Evolutionary conservation across 306 rosid species (phyloP).

Genomic region (Cucumis hystrix): DNA sequence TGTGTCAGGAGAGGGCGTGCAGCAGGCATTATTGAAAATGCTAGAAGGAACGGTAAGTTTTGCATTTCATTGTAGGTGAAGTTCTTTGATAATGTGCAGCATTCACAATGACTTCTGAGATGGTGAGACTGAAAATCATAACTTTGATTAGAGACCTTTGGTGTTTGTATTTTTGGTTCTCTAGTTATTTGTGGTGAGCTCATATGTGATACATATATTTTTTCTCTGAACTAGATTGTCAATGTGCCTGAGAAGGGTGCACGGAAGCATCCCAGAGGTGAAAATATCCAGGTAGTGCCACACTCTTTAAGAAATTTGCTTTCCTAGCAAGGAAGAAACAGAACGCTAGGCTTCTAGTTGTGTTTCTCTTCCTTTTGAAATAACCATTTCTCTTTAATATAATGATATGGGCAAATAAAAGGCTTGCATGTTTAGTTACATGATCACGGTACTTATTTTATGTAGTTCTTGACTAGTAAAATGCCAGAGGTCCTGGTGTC

Average conservation of each 20-base stretch:
- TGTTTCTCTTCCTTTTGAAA: neutral
- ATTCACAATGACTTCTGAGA: neutral
- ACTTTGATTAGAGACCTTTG: neutral
- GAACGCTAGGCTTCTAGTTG: neutral
- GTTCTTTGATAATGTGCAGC: neutral
- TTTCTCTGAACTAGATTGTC: conserved; percentile 52
- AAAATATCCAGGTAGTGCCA: conserved; percentile 65
- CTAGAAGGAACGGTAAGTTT: conserved; percentile 95
- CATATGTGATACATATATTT: neutral
- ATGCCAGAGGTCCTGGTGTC: neutral
- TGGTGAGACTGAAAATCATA: neutral
- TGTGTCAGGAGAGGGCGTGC: conserved; percentile 99
- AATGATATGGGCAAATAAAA: neutral
- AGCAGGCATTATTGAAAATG: conserved; percentile 92
- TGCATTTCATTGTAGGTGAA: neutral
- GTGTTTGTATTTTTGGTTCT: neutral
- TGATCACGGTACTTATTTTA: neutral
- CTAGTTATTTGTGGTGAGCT: conserved; percentile 18
- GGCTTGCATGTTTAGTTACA: neutral
- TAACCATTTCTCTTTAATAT: neutral
- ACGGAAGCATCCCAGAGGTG: conserved; percentile 93
- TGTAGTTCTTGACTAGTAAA: neutral
- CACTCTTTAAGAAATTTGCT: neutral
- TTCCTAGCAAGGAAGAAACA: neutral
- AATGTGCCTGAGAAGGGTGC: conserved; percentile 99